Conservation (phyloP, 108 stramenopile genomes). For the Licmophora abbreviata region DNA sequence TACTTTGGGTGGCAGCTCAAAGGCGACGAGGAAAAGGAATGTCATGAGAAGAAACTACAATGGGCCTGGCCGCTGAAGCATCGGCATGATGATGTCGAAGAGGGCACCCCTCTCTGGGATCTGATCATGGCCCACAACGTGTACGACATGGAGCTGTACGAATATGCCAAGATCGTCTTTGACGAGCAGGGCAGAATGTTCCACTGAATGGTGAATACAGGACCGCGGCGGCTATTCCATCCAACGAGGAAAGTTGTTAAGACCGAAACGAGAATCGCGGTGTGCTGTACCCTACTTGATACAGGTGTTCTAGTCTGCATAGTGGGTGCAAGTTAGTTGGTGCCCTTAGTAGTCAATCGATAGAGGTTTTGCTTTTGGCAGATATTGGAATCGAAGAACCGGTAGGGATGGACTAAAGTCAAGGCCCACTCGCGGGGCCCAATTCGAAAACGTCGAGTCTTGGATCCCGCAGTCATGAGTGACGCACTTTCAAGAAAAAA, state of each 20-base stretch:
- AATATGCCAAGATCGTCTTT: conserved; percentile 33
- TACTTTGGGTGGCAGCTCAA: conserved; percentile 29
- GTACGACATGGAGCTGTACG: conserved; percentile 35
- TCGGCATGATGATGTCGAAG: conserved; percentile 21
- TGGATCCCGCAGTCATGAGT: too few species aligned
- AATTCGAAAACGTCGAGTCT: too few species aligned
- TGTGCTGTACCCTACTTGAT: neutral
- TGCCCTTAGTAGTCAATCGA: neutral
- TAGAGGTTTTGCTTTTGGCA: neutral
- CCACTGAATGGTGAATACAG: neutral
- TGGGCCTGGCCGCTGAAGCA: conserved; percentile 43
- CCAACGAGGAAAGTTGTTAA: neutral
- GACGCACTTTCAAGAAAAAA: too few species aligned
- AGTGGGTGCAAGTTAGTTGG: neutral
- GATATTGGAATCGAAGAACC: neutral
- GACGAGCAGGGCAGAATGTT: conserved; percentile 15
- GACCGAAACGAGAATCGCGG: neutral
- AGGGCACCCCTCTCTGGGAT: conserved; percentile 25
- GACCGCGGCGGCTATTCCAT: neutral
- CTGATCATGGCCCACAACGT: conserved; percentile 21
- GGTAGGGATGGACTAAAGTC: too few species aligned
- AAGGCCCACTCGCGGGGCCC: too few species aligned
- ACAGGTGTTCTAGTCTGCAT: neutral
- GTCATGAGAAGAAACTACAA: conserved; percentile 28
- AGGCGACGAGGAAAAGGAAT: conserved; percentile 19